phyloP scores from a whole-genome alignment of 495 filamentous ascomycete species.

The Hypoxylon rickii region DNA sequence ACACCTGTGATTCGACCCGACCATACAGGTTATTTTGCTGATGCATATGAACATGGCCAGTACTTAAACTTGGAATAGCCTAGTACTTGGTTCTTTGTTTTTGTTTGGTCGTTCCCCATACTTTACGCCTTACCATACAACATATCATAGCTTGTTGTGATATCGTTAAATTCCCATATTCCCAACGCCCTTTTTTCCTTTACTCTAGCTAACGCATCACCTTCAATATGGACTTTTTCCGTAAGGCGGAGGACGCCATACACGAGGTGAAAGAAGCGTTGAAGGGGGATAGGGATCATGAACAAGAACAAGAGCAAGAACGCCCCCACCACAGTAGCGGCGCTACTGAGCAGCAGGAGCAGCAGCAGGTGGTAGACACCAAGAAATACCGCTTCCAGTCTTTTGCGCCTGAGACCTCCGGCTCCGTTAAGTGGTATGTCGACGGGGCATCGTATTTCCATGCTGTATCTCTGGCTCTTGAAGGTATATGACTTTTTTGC shows the following conservation, averaged over 20 bases:
- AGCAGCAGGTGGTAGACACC: constrained; percentile 43
- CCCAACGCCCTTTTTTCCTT: not conserved
- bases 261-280: constrained; percentile 31
- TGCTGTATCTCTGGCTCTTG: constrained; percentile 83
- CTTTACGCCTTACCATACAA: too few relatives aligned
- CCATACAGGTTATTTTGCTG: not conserved
- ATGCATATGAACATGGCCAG: too few relatives aligned
- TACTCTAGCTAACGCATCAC: not conserved
- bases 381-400: constrained; percentile 73
- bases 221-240: constrained; percentile 40
- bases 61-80: not conserved
- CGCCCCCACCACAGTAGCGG: constrained; percentile 33
- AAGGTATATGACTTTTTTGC: constrained; percentile 46
- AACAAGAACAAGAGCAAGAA: constrained; percentile 40
- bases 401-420: constrained; percentile 85
- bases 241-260: constrained; percentile 43
- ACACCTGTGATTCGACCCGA: constrained; percentile 11
- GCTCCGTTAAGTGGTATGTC: constrained; percentile 94
- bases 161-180: not conserved
- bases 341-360: constrained; percentile 36
- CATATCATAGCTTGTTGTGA: too few relatives aligned
- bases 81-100: not conserved
- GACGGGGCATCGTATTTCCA: constrained; percentile 92
- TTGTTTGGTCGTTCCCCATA: not conserved
- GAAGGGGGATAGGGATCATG: constrained; percentile 36